Conservation (phyloP, 2,329 filamentous ascomycete genomes). For the Colletotrichum tropicicola region DNA sequence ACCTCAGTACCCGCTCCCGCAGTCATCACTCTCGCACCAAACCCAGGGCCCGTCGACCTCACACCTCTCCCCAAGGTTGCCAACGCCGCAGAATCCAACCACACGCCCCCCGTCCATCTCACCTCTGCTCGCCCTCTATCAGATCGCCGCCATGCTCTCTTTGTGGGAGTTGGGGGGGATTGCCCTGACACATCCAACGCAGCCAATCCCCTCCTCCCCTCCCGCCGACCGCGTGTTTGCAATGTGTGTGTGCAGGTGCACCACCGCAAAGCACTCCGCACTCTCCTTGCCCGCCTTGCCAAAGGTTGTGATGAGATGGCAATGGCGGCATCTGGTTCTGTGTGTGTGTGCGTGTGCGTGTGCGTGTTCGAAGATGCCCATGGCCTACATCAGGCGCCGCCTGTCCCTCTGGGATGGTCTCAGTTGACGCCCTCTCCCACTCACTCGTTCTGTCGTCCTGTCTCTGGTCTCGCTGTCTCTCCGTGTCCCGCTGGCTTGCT, state of each 20-base stretch:
- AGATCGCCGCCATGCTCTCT: slow-evolving; percentile 21
- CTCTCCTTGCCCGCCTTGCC: too few species aligned
- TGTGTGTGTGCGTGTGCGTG: too few species aligned
- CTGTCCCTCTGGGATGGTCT: background rate
- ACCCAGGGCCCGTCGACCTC: slow-evolving; percentile 24
- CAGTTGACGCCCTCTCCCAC: background rate
- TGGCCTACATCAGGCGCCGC: slow-evolving; percentile 11
- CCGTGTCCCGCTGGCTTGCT: slow-evolving; percentile 14
- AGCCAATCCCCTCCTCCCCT: background rate
- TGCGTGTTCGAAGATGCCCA: slow-evolving; percentile 2
- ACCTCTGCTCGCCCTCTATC: slow-evolving; percentile 23
- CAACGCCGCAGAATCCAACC: slow-evolving; percentile 29
- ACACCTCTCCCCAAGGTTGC: slow-evolving; percentile 29
- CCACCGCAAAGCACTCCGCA: background rate
- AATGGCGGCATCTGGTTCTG: too few species aligned
- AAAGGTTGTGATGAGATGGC: too few species aligned
- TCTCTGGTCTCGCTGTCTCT: background rate
- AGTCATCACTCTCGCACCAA: slow-evolving; percentile 28
- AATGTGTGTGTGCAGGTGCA: background rate
- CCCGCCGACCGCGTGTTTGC: background rate
- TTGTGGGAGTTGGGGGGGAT: background rate
- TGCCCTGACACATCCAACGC: background rate
- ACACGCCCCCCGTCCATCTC: slow-evolving; percentile 26
- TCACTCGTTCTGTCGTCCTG: background rate
- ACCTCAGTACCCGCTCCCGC: slow-evolving; percentile 27